Conservation (phyloP, 768 basidiomycete species). For the Termitomyces sp. region DNA sequence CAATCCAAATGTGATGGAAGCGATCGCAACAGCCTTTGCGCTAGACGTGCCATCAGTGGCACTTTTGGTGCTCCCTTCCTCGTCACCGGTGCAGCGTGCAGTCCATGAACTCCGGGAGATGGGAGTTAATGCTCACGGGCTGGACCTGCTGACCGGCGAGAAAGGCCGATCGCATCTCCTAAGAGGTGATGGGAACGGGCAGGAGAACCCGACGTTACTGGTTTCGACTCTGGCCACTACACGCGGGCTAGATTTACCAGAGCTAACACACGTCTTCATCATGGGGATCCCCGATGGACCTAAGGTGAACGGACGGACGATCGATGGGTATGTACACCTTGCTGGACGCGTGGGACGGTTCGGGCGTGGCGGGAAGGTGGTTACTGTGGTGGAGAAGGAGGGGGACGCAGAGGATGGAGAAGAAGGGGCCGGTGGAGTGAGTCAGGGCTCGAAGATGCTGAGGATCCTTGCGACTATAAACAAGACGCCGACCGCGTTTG, state of each 20-base stretch:
- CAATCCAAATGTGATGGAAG: conserved; percentile 54
- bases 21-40: conserved; percentile 65
- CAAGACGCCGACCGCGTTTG: conserved; percentile 39
- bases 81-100: conserved; percentile 54
- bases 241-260: conserved; percentile 69
- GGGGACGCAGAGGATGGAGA: conserved; percentile 18
- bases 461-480: conserved; percentile 40
- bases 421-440: conserved; percentile 9
- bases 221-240: conserved; percentile 66
- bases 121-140: conserved; percentile 60
- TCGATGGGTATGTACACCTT: conserved; percentile 63
- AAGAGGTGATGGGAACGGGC: conserved; percentile 22
- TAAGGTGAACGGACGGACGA: conserved; percentile 31
- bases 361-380: conserved; percentile 58
- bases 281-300: conserved; percentile 52
- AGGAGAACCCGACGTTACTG: conserved; percentile 56
- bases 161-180: conserved; percentile 39
- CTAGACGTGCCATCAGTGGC: conserved; percentile 65
- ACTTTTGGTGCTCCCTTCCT: conserved; percentile 62
- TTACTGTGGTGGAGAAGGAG: conserved; percentile 49
- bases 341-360: conserved; percentile 77
- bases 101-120: conserved; percentile 59
- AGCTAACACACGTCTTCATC: conserved; percentile 71
- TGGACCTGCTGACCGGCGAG: conserved; percentile 46
- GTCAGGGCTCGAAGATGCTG: conserved; percentile 34